Base-by-base conservation (phyloP, 2,329 filamentous ascomycete genomes). In the Emericellopsis cladophorae region DNA sequence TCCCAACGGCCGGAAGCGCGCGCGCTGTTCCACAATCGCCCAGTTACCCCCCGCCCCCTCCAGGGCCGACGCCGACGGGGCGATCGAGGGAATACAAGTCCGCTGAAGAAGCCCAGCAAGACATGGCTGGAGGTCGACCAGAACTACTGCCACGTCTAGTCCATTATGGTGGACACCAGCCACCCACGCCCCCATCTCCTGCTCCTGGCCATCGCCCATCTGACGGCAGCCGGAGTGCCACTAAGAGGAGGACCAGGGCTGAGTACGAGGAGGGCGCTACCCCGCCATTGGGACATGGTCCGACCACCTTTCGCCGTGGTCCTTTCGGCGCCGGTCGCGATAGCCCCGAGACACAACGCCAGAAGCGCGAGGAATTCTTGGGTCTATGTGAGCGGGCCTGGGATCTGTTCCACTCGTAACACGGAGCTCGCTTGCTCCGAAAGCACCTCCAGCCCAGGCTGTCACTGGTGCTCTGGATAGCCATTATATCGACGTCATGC, bases 181-280 rank as follows among this genome's bases (percentile, higher is more conserved):
- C 90, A 33, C 89, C 89, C 4, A 95, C 89, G 2, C 89, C 90
- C 31, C 88, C 88, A 5, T 93, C 87, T 36, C 86, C 83, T 12
- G 71, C 80, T 55, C 69, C 79, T 42, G 70, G 69, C 41, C 61
- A 57, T 48, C 62, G 55, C 54, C 54, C 56, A 51, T 50, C 55
- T 46, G 71, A 78, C 48, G 61, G 67, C 44, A 68, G 65, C 48
- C 74, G 74, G 55, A 78, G 76, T 52, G 70, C 72, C 49, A 74
- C 69, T 57, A 80, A 86, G 59, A 75, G 90, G 60, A 79, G 92
- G 48, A 79, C 78, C 10, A 76, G 92, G 42, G 86, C 84, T 45
- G 92, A 96, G 65, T 96, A 95, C 56, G 92, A 96, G 58, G 88
- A 95, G 41, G 89, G 88, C 42, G 83, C 78, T 44, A 94, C 82